These are phyloP conservation scores for Erysimum pusillum DNA, from an alignment of 441 rosid genomes.

Conservation along the genomic window DNA sequence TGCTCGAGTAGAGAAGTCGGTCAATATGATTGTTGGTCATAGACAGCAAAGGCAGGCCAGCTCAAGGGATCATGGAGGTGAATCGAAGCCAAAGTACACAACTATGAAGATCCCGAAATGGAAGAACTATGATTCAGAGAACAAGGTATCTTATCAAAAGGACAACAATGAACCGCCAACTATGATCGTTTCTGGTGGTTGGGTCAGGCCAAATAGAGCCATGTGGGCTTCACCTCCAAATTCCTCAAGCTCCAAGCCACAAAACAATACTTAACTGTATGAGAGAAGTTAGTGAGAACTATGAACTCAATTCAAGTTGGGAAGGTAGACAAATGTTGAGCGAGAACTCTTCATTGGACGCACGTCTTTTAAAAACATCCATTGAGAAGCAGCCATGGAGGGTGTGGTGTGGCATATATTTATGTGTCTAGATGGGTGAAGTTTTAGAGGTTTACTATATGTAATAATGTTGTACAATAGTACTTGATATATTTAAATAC, in stretches of 20 bases:
- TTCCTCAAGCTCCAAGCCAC: constrained; percentile 4
- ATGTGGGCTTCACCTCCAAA: constrained; percentile 42
- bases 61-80: not conserved
- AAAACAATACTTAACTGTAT: not conserved
- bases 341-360: not conserved
- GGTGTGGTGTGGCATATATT: not conserved
- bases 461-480: not conserved
- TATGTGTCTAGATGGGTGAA: not conserved
- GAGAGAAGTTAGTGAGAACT: not conserved
- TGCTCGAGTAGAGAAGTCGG: constrained; percentile 21
- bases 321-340: not conserved
- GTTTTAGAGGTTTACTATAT: not conserved
- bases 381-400: not conserved
- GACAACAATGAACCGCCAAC: constrained; percentile 24
- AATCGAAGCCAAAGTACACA: not conserved
- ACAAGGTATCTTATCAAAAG: not conserved
- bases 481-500: not conserved
- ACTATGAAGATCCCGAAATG: constrained; percentile 10
- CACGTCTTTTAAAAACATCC: not conserved
- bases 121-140: constrained; percentile 13
- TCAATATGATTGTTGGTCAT: constrained; percentile 12
- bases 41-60: not conserved
- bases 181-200: constrained; percentile 32
- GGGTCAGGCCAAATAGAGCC: constrained; percentile 42
- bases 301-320: constrained; percentile 3